Evolutionary conservation across 257 asterid genomes (phyloP), one percentile per base, ranked within the genome.

Genomic region (Capsicum baccatum): DNA sequence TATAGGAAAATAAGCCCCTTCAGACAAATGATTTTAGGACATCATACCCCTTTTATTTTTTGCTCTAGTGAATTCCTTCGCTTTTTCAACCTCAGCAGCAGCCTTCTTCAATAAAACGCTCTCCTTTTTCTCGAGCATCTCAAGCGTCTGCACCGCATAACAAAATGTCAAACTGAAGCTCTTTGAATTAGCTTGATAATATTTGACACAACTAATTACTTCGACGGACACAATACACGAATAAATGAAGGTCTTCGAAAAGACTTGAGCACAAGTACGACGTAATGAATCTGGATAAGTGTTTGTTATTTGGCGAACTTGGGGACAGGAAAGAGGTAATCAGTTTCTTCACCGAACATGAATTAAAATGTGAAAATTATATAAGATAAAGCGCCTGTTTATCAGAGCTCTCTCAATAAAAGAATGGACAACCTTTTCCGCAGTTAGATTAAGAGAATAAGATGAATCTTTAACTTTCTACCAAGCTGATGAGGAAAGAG

Each of bases 61-160:
- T 69, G 92, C 93, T 92, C 89, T 90, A 79, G 97, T 92, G 59
- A 89, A 91, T 74, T 94, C 95, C 95, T 89, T 92, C 12, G 97
- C 97, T 86, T 85, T 94, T 88, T 91, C 97, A 80, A 92, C 94
- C 82, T 92, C 97, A 0, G 89, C 92, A 6, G 91, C 81, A 89
- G 93, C 94, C 84, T 92, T 92, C 90, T 94, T 94, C 91, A 90
- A 81, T 67, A 92, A 90, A 85, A 94, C 97, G 47, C 87, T 90
- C 86, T 94, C 97, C 83, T 94, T 92, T 81, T 92, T 91, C 97
- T 92, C 97, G 55, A 92, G 89, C 97, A 94, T 92, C 83, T 91
- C 97, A 82, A 94, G 97, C 78, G 97, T 91, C 97, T 92, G 89
- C 89, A 83, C 7, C 76, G 70, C 82, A 85, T 59, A 55, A 56